Evolutionary conservation across 331 rosid genomes (phyloP).

Genomic region (Pyracantha coccinea): DNA sequence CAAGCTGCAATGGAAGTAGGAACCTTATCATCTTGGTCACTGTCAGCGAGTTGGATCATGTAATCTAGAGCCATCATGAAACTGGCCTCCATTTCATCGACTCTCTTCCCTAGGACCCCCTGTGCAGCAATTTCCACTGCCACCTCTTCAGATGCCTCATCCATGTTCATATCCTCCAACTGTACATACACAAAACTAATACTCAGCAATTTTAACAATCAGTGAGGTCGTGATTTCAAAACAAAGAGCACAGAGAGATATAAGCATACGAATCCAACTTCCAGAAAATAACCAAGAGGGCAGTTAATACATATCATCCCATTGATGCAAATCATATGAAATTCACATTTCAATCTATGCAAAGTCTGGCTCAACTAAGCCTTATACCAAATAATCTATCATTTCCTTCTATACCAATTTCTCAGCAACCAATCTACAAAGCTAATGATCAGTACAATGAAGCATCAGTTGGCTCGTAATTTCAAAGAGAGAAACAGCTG

Average conservation of each 20-base stretch:
- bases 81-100: slow-evolving; percentile 88
- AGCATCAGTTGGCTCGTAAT: neutral
- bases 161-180: slow-evolving; percentile 86
- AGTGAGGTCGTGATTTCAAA: neutral
- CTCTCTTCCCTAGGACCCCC: slow-evolving; percentile 93
- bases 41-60: slow-evolving; percentile 83
- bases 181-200: slow-evolving; percentile 10
- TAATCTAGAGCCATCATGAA: slow-evolving; percentile 91
- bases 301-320: neutral
- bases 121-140: slow-evolving; percentile 97
- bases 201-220: neutral
- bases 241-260: neutral
- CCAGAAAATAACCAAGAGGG: neutral
- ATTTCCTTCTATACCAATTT: neutral
- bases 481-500: too few species aligned
- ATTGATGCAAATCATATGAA: neutral
- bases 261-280: neutral
- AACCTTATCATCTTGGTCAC: slow-evolving; percentile 87
- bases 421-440: neutral
- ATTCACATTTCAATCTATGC: neutral
- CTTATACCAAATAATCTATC: neutral
- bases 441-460: neutral
- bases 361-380: neutral
- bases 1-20: neutral
- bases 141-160: slow-evolving; percentile 84